Evolutionary conservation across 495 filamentous ascomycete genomes (phyloP), one percentile per base, ranked within the genome.

Genomic region (Hypoxylon cercidicola): DNA sequence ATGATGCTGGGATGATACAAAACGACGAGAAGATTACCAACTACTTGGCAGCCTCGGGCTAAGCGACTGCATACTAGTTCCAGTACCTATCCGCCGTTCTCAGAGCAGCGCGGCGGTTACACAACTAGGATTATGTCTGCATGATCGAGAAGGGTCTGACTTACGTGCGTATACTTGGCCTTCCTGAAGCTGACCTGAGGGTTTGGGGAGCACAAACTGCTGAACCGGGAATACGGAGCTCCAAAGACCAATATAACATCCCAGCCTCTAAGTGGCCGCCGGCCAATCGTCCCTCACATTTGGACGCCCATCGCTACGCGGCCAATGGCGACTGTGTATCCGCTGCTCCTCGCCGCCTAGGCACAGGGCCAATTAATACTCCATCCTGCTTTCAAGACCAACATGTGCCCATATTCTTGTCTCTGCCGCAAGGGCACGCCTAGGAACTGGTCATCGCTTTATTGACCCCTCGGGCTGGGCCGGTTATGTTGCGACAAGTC

Each of bases 271-370:
- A 19, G 34, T 43, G 34, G 23, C 20, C 9, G 39, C 30, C 39
- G 19, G 35, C 49, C 45, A 60, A 56, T 60, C 39, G 39, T 41
- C 34, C 40, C 48, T 34, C 34, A 11, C 9, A 3, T 20, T 8
- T 30, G 30, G 43, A 60, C 39, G 25, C 44, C 56, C 44, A 28
- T 55, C 40, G 28, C 56, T 46, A 47, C 46, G 28, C 39, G 35
- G 39, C 60, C 65, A 68, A 64, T 64, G 35, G 46, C 30, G 32
- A 5, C 8, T 16, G 16, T 8, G 8, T 35, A 35, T 60, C 30
- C 23, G 10, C 55, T 16, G n/a, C 13, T 52, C 60, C 51, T 64
- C 65, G 60, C 60, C 65, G 60, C 60, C 55, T 12, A 57, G 37
- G 30, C 43, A 18, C 64, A 68, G 48, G 37, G 30, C 30, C 25